A percentile compares a stretch with the other conserved stretches of the same genome.
Evolutionary conservation across 2,329 filamentous ascomycete genomes (phyloP).

Genomic region (Ophiobolus disseminans): DNA sequence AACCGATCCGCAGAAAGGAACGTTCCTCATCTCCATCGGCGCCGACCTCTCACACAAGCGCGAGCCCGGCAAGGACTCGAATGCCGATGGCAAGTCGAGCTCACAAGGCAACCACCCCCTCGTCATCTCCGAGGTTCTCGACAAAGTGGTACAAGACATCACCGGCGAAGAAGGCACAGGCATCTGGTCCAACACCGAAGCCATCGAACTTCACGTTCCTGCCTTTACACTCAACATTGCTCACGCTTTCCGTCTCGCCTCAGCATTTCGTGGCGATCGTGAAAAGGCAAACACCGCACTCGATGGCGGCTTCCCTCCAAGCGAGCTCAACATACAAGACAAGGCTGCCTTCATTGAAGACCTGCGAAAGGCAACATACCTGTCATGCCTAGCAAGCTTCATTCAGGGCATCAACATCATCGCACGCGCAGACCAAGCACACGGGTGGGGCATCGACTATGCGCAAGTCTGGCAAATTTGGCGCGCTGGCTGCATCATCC

Average conservation of each 20-base stretch:
- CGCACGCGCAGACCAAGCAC: conserved; percentile 62
- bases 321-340: conserved; percentile 37
- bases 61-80: conserved; percentile 35
- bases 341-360: conserved; percentile 61
- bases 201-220: conserved; percentile 67
- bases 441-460: conserved; percentile 67
- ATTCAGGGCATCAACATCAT: conserved; percentile 72
- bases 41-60: conserved; percentile 65
- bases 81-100: conserved; percentile 31
- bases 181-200: conserved; percentile 69
- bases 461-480: conserved; percentile 65
- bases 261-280: conserved; percentile 66
- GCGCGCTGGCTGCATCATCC: conserved; percentile 75
- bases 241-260: conserved; percentile 69
- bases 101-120: conserved; percentile 44
- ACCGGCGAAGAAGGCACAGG: conserved; percentile 72
- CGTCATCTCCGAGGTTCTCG: conserved; percentile 68
- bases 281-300: conserved; percentile 58
- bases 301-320: conserved; percentile 51
- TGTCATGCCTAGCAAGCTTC: conserved; percentile 67
- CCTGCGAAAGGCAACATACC: conserved; percentile 67
- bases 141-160: conserved; percentile 75
- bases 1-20: conserved; percentile 51
- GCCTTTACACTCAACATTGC: conserved; percentile 69
- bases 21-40: conserved; percentile 69